Conservation (phyloP, 2,329 filamentous ascomycete genomes). For the Verruconis gallopava region DNA sequence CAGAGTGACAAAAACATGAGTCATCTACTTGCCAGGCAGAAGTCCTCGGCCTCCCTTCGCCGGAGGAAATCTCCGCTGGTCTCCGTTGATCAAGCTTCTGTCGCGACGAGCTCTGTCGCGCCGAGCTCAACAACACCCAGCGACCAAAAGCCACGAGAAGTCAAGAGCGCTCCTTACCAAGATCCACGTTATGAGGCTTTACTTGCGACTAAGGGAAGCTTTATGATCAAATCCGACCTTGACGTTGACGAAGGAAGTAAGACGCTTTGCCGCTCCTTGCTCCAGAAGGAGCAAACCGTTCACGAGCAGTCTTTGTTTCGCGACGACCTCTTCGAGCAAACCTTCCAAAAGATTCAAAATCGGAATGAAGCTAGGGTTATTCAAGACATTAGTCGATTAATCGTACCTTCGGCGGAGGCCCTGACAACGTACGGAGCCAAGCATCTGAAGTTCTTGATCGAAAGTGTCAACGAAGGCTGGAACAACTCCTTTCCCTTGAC, state of each 20-base stretch:
- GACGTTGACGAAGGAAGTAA: constrained; percentile 23
- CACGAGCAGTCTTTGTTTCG: constrained; percentile 26
- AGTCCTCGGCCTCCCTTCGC: constrained; percentile 16
- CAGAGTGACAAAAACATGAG: constrained; percentile 17
- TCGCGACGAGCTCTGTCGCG: constrained; percentile 8
- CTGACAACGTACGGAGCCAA: constrained; percentile 17
- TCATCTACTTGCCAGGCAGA: too few relatives aligned
- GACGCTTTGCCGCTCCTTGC: constrained; percentile 18
- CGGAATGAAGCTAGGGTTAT: constrained; percentile 25
- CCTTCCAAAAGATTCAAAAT: constrained; percentile 20
- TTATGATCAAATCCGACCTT: constrained; percentile 24
- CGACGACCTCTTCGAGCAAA: constrained; percentile 24
- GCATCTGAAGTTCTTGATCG: background rate
- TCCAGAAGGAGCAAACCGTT: constrained; percentile 21
- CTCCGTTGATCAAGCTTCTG: constrained; percentile 13
- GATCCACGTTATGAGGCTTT: constrained; percentile 24
- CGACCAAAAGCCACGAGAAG: too few relatives aligned
- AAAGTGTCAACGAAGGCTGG: constrained; percentile 9
- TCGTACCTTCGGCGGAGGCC: constrained; percentile 28
- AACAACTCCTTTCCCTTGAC: constrained; percentile 24
- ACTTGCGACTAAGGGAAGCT: constrained; percentile 29
- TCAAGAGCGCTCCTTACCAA: too few relatives aligned
- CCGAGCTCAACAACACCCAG: too few relatives aligned
- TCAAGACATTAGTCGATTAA: constrained; percentile 24
- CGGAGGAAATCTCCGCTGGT: constrained; percentile 13